These are phyloP conservation scores for Colletotrichum abscissum DNA, from an alignment of 2,329 filamentous ascomycete genomes.

Conservation along the genomic window DNA sequence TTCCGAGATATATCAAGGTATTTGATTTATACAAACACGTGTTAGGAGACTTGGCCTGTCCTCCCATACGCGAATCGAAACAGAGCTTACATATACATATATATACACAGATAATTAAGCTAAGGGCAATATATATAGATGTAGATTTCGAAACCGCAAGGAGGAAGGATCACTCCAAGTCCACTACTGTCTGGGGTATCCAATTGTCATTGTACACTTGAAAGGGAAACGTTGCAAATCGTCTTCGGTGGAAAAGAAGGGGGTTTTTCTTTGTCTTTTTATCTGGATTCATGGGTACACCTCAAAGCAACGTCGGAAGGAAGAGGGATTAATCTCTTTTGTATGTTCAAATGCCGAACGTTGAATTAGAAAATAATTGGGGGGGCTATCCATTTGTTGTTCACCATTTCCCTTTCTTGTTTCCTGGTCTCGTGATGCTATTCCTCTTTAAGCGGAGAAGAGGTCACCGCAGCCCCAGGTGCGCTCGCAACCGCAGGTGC, in stretches of 20 bases:
- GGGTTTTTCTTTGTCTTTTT: background rate
- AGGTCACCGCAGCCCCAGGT: constrained; percentile 76
- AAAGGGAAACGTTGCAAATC: background rate
- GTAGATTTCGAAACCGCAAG: background rate
- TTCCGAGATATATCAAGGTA: background rate
- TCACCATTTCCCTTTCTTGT: background rate
- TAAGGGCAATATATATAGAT: background rate
- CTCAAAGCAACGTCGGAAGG: background rate
- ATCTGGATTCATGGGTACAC: constrained; percentile 2
- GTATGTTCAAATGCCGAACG: constrained; percentile 7
- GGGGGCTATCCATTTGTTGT: background rate
- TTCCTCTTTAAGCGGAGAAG: constrained; percentile 46
- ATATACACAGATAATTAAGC: background rate
- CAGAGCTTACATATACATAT: background rate
- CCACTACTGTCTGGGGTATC: background rate
- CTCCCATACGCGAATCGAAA: background rate
- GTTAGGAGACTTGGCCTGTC: background rate
- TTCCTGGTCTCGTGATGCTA: background rate
- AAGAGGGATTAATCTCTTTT: background rate
- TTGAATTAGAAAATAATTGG: background rate
- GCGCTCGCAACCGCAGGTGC: constrained; percentile 79
- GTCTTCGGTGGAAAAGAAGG: background rate
- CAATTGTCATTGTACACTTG: constrained; percentile 2
- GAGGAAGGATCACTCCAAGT: background rate
- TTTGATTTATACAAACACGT: background rate